Evolutionary conservation across 2,329 filamentous ascomycete genomes (phyloP), one percentile per base, ranked within the genome.

Genomic region (Neonectria ditissima): DNA sequence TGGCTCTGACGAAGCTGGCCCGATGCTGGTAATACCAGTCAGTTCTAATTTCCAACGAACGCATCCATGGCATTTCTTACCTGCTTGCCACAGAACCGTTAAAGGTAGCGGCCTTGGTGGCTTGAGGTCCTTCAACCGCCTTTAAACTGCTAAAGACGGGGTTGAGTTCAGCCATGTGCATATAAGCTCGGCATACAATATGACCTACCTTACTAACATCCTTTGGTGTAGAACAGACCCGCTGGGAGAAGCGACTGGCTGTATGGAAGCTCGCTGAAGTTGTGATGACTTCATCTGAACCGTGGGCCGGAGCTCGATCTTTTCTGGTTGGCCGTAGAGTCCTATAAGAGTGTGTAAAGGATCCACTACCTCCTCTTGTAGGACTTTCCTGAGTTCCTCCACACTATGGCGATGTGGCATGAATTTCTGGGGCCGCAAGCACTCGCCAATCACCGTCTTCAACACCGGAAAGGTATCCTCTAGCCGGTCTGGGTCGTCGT

Each of bases 321-420:
- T 47, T 8, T 62, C 59, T 18, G 59, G 59, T 14, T 58, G 59
- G 4, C 53, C 59, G 4, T 62, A 62, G 1, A 58, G 47, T 8
- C 47, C 37, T 10, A 62, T 58, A 1, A 58, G 44, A 16, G 59
- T 62, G 22, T 58, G 45, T 0, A 62, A n/a, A 22, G 51, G 54
- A 26, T 62, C 59, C 2, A 62, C 59, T 7, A 62, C 54, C 14
- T 62, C n/a, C 4, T 62, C 54, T 13, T 62, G 59, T 1, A 62
- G 3, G 1, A 62, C 59, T 32, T 39, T 58, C 13, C 59, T 54
- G 24, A 62, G 59, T 22, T 62, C 59, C 3, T 62, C 59, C 39
- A 48, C 47, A 32, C 54, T 62, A 7, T 62, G 59, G 2, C 59
- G 59, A n/a, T 62, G 47, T 11, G 51, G 54, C 59, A 58, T 62